Evolutionary conservation across 331 rosid genomes (phyloP).

Genomic region (Arachis monticola): DNA sequence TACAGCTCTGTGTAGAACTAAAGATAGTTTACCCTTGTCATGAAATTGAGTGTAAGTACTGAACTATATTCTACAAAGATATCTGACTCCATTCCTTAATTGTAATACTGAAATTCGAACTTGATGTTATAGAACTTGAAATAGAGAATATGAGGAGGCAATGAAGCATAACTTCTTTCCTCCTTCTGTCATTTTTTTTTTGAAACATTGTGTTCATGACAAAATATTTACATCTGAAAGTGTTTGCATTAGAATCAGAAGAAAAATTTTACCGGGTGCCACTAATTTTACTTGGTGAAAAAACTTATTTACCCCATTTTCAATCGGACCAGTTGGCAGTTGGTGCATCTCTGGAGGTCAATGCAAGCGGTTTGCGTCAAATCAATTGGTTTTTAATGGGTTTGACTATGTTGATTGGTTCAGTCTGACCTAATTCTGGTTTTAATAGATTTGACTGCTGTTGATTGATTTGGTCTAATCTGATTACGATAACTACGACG

Average conservation of each 20-base stretch:
- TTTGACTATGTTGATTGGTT: no score
- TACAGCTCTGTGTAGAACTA: conserved; percentile 39
- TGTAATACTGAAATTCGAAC: conserved; percentile 14
- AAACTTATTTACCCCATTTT: no score
- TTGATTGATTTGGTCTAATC: no score
- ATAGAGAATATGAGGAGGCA: conserved; percentile 8
- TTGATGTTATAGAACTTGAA: not conserved
- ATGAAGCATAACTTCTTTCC: not conserved
- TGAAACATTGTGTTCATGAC: not conserved
- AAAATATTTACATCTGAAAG: no score
- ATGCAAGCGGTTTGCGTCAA: no score
- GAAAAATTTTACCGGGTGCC: not conserved
- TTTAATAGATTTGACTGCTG: no score
- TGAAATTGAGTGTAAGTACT: conserved; percentile 41
- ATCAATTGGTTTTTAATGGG: no score
- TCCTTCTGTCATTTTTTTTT: not conserved
- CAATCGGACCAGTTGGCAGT: no score
- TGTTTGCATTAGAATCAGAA: not conserved
- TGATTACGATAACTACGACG: no score
- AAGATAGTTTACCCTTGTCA: conserved; percentile 35
- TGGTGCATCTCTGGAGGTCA: no score
- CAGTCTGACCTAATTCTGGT: no score
- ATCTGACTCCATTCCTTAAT: conserved; percentile 34
- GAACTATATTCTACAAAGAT: conserved; percentile 18
- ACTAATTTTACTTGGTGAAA: no score